These are phyloP conservation scores for Phylloporus sp. DNA, from an alignment of 768 basidiomycete species.

Conservation along the genomic window DNA sequence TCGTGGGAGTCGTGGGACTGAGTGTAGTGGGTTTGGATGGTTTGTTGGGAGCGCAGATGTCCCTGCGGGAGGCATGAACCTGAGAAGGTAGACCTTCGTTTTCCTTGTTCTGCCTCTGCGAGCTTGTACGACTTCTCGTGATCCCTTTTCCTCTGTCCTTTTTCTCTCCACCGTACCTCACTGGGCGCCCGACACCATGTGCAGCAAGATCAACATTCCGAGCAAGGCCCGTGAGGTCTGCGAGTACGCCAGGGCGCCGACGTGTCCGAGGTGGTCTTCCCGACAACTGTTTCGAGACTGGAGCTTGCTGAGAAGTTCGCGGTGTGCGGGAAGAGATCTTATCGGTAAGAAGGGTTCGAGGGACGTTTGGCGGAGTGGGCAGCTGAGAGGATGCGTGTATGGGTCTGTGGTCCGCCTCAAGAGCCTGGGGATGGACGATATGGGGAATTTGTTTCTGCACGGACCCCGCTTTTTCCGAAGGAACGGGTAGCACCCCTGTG, in stretches of 20 bases:
- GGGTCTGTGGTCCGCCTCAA: conserved; percentile 13
- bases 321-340: conserved; percentile 16
- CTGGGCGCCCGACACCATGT: conserved; percentile 24
- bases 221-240: conserved; percentile 38
- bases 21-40: conserved; percentile 3
- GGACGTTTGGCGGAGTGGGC: not conserved
- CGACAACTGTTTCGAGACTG: conserved; percentile 20
- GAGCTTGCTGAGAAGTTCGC: conserved; percentile 5
- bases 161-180: conserved; percentile 23
- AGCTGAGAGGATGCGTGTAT: not conserved
- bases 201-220: conserved; percentile 30
- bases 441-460: conserved; percentile 5
- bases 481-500: conserved; percentile 1
- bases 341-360: conserved; percentile 24
- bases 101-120: conserved; percentile 29
- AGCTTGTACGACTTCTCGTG: conserved; percentile 3
- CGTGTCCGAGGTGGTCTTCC: conserved; percentile 28
- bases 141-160: conserved; percentile 27
- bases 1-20: conserved; percentile 15
- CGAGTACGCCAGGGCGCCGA: conserved; percentile 32
- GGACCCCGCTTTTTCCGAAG: not conserved
- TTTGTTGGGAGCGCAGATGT: not conserved
- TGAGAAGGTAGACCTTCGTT: conserved; percentile 13
- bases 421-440: not conserved
- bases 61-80: conserved; percentile 8